Conservation (phyloP, 257 asterid genomes). For the Hygrophila difformis region DNA sequence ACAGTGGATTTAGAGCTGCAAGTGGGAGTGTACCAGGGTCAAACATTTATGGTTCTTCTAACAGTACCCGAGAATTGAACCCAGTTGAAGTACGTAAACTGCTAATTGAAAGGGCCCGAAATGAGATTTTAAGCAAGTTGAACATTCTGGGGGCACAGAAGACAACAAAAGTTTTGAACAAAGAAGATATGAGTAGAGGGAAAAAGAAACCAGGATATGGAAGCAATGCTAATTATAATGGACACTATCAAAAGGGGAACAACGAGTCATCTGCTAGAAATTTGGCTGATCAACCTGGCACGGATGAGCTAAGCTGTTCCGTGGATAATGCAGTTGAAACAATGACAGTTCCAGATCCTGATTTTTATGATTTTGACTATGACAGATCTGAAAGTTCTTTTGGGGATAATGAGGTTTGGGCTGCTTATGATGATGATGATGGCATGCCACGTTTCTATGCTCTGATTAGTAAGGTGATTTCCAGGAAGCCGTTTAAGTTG, state of each 20-base stretch:
- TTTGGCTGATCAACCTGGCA: constrained; percentile 19
- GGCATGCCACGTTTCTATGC: constrained; percentile 92
- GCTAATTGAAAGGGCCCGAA: constrained; percentile 13
- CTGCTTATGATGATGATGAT: constrained; percentile 65
- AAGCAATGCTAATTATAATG: constrained; percentile 14
- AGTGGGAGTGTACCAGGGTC: constrained; percentile 18
- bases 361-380: constrained; percentile 64
- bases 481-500: constrained; percentile 61
- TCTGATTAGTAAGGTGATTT: constrained; percentile 48
- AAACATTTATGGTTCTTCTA: constrained; percentile 24
- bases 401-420: constrained; percentile 76
- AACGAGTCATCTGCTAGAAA: constrained; percentile 24
- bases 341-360: constrained; percentile 80
- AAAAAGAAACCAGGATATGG: constrained; percentile 22
- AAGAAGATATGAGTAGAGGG: constrained; percentile 28
- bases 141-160: constrained; percentile 3
- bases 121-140: constrained; percentile 13
- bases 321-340: constrained; percentile 22
- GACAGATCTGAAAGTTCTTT: constrained; percentile 54
- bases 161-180: constrained; percentile 15
- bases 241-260: constrained; percentile 30
- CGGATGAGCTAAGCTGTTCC: constrained; percentile 13
- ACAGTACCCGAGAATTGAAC: constrained; percentile 18
- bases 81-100: constrained; percentile 12
- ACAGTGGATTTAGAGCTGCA: constrained; percentile 13